Evolutionary conservation across 257 asterid species (phyloP), one percentile per base, ranked within the genome.

Genomic region (Echites panduratus): DNA sequence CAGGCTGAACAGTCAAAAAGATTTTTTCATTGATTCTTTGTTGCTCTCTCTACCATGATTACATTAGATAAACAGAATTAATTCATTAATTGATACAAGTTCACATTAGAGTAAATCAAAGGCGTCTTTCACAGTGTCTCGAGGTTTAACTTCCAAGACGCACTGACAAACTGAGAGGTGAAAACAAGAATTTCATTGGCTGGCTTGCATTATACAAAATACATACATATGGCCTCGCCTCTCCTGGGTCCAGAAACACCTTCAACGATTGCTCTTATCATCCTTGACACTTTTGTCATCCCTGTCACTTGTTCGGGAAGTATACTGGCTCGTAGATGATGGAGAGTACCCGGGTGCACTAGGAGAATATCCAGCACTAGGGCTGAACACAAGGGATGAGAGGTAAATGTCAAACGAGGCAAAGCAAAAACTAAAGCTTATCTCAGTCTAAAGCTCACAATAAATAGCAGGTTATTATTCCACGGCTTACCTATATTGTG

Each of bases 321-420:
- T 91, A 87, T 85, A 89, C 77, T 94, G 97, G 81, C 95, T 85
- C 35, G 97, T 83, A 56, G 99, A 86, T 14, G 98, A 85, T 5
- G 99, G 99, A 47, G 98, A 92, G 76, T 95, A 89, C 66, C 97
- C 99, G 29, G 99, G 97, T 50, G 92, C 93, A 76, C 95, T 94
- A 7, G 97, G 99, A 35, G 99, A 94, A 83, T 94, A 94, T 43
- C 97, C 99, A 75, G 92, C 96, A 81, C 97, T 90, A 17, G 97
- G 99, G 81, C 99, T 95, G 87, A 27, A 83, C 20, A 59, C 32
- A 59, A 53, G 22, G 65, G 54, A 72, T 63, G 63, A 40, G 29
- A n/a, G 54, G 22, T 11, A 52, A 7, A 47, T 59, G 47, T 50
- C 58, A 32, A 35, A 69, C 8, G 40, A 58, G 20, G 26, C 0